phyloP scores from a whole-genome alignment of 495 filamentous ascomycete species.

The Bacidia rubella region DNA sequence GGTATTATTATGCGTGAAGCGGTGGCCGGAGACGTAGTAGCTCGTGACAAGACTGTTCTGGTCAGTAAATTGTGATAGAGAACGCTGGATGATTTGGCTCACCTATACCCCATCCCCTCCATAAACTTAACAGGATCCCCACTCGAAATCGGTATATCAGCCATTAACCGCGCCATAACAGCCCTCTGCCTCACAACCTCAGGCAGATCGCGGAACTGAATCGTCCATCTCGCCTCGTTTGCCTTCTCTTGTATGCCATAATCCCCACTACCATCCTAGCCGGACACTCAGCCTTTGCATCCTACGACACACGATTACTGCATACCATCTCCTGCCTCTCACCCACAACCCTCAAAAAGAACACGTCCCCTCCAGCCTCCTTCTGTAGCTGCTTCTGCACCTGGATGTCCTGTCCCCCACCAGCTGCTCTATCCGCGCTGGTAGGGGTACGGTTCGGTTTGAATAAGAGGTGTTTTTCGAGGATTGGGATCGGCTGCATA shows the following conservation, averaged over 20 bases:
- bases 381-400: conserved; percentile 27
- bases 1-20: conserved; percentile 36
- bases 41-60: conserved; percentile 32
- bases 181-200: conserved; percentile 35
- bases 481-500: conserved; percentile 46
- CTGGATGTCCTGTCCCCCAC: conserved; percentile 31
- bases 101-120: conserved; percentile 41
- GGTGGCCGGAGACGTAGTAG: conserved; percentile 35
- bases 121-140: conserved; percentile 34
- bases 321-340: conserved; percentile 3
- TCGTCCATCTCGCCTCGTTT: conserved; percentile 24
- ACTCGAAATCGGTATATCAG: conserved; percentile 29
- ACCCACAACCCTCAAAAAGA: conserved; percentile 37
- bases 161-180: conserved; percentile 35
- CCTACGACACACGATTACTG: background rate
- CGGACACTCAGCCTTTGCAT: background rate
- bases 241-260: conserved; percentile 1
- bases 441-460: conserved; percentile 35
- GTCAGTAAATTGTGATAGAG: background rate
- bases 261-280: background rate
- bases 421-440: conserved; percentile 11
- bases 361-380: conserved; percentile 37
- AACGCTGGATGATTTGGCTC: conserved; percentile 9
- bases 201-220: conserved; percentile 42
- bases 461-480: conserved; percentile 53